These are phyloP conservation scores for Cutaneotrichosporon daszewskae DNA, from an alignment of 1,284 basidiomycete genomes.

Conservation along the genomic window DNA sequence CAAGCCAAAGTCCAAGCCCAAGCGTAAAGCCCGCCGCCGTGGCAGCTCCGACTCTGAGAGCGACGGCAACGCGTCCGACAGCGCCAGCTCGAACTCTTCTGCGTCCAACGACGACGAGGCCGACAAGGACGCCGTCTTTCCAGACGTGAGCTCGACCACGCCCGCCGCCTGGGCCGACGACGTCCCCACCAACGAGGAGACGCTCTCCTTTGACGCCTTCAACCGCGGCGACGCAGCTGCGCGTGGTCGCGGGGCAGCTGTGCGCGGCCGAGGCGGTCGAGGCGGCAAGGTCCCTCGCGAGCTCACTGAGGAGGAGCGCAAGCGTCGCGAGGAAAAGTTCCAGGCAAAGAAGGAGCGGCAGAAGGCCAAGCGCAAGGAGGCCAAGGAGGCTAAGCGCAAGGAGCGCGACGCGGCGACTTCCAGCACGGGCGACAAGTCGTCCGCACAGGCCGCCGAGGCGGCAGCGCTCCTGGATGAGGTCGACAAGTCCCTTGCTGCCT, in stretches of 20 bases:
- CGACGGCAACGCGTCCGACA: constrained; percentile 6
- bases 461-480: too few species aligned
- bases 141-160: constrained; percentile 24
- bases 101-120: background rate
- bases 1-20: constrained; percentile 8
- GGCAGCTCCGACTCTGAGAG: constrained; percentile 11
- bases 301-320: constrained; percentile 28
- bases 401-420: constrained; percentile 1
- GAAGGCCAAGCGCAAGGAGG: constrained; percentile 32
- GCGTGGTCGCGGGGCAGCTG: constrained; percentile 2
- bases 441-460: too few species aligned
- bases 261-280: constrained; percentile 5
- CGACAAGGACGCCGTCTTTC: constrained; percentile 15
- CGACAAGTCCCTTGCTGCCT: constrained; percentile 18
- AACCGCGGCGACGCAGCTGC: constrained; percentile 9
- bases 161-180: constrained; percentile 30
- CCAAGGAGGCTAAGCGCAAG: constrained; percentile 20
- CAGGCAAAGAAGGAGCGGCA: constrained; percentile 27
- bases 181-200: constrained; percentile 4
- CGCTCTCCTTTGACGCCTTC: constrained; percentile 28
- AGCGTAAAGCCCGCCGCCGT: constrained; percentile 13
- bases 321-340: constrained; percentile 22
- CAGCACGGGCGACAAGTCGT: background rate
- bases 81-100: background rate
- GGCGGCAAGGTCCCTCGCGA: constrained; percentile 17